phyloP scores from a whole-genome alignment of 2,329 filamentous ascomycete genomes.

The Aspergillus proliferans region DNA sequence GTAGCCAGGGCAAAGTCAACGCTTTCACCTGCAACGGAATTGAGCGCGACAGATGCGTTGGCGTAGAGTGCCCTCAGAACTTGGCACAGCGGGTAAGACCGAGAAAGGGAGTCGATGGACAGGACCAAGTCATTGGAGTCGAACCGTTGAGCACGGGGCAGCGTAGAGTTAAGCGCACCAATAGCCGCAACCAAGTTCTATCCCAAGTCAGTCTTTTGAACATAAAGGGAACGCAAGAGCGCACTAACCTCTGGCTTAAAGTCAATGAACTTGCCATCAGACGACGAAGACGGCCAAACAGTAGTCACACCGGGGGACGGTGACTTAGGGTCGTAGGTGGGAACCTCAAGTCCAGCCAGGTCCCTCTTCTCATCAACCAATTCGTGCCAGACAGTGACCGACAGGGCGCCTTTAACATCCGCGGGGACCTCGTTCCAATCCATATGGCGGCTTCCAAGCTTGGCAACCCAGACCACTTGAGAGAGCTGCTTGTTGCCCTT shows the following conservation, averaged over 20 bases:
- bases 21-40: constrained; percentile 71
- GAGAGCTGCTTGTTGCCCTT: constrained; percentile 64
- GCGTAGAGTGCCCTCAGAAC: constrained; percentile 77
- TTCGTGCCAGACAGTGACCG: constrained; percentile 89
- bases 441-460: constrained; percentile 83
- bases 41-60: constrained; percentile 80
- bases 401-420: constrained; percentile 66
- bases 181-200: constrained; percentile 83
- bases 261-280: constrained; percentile 64
- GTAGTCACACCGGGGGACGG: constrained; percentile 42
- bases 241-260: constrained; percentile 62
- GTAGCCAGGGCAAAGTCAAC: constrained; percentile 68
- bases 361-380: constrained; percentile 65
- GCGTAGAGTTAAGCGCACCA: constrained; percentile 66
- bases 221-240: neutral
- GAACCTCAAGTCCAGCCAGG: constrained; percentile 57
- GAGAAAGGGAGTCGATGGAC: constrained; percentile 72
- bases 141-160: constrained; percentile 70
- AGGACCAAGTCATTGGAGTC: constrained; percentile 73
- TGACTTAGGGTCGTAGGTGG: constrained; percentile 51
- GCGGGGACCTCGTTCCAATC: constrained; percentile 89
- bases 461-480: constrained; percentile 85
- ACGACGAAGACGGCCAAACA: constrained; percentile 33
- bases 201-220: neutral
- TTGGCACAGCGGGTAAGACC: constrained; percentile 71